phyloP scores from a whole-genome alignment of 129 eudicot genomes.

The Helianthus tuberosus region DNA sequence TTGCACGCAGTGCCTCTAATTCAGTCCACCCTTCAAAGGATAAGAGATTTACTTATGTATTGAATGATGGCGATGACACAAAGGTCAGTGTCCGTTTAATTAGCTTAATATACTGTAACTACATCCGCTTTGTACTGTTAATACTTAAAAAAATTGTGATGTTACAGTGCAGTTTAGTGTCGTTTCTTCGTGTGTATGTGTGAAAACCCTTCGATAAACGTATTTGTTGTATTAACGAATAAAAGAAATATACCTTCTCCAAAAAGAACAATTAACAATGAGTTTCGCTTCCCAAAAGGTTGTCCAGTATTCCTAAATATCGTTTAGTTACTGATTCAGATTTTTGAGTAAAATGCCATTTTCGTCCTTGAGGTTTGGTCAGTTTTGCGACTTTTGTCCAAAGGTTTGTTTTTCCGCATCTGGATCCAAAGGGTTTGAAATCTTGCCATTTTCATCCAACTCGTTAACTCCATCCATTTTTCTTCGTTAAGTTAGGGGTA shows the following conservation, averaged over 20 bases:
- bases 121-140: constrained; percentile 9
- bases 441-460: too few species aligned
- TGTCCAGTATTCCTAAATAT: too few species aligned
- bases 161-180: background rate
- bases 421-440: too few species aligned
- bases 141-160: background rate
- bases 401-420: too few species aligned
- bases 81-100: constrained; percentile 51
- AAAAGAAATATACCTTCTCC: background rate
- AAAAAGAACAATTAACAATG: background rate
- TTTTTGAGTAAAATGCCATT: too few species aligned
- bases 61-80: constrained; percentile 74
- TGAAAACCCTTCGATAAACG: background rate
- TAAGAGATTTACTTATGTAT: constrained; percentile 83
- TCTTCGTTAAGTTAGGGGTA: too few species aligned
- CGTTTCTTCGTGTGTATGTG: constrained; percentile 1
- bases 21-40: constrained; percentile 74
- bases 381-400: too few species aligned
- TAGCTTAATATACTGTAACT: constrained; percentile 5
- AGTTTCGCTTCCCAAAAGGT: too few species aligned
- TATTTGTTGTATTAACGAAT: too few species aligned
- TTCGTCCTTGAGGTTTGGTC: too few species aligned
- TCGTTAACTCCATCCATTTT: too few species aligned
- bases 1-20: constrained; percentile 72
- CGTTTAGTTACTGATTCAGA: too few species aligned